Percentiles rank a stretch among this genome's conserved stretches.
phyloP scores from a whole-genome alignment of 73 alveolate species.

The Loxodes magnus region DNA sequence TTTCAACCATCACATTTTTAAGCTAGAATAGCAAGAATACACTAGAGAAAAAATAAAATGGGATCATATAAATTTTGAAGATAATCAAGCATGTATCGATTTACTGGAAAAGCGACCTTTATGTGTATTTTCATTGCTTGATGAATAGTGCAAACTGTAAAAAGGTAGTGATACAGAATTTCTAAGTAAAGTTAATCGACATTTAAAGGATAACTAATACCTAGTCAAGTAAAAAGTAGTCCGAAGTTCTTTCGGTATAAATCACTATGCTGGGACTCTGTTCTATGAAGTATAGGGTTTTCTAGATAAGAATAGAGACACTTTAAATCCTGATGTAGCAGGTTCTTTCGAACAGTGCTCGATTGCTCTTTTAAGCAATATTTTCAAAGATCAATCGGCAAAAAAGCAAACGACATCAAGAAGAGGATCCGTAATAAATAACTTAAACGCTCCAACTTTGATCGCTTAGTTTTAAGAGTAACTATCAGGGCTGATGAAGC shows the following conservation, averaged over 20 bases:
- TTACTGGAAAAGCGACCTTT: conserved; percentile 49
- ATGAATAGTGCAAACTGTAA: conserved; percentile 28
- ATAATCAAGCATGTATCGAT: conserved; percentile 66
- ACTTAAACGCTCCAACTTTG: conserved; percentile 53
- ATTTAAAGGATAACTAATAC: conserved; percentile 29
- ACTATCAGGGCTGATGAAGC: conserved; percentile 42
- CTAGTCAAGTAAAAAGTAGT: conserved; percentile 7
- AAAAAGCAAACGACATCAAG: conserved; percentile 18
- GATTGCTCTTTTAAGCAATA: conserved; percentile 12
- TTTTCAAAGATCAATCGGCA: conserved; percentile 22
- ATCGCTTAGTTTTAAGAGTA: too few species aligned
- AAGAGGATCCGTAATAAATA: conserved; percentile 34
- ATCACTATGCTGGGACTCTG: conserved; percentile 74
- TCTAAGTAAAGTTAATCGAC: conserved; percentile 28
- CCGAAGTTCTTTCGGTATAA: conserved; percentile 18
- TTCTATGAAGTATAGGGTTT: conserved; percentile 57
- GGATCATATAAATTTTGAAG: conserved; percentile 66
- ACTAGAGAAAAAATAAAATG: conserved; percentile 76
- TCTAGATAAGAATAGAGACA: conserved; percentile 80
- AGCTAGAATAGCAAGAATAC: conserved; percentile 78
- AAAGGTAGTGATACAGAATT: conserved; percentile 41
- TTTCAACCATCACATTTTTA: conserved; percentile 85
- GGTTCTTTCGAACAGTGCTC: not conserved
- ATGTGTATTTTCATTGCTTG: conserved; percentile 49
- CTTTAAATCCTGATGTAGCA: conserved; percentile 54